Percentiles rank a stretch among this genome's conserved stretches.
Conservation (phyloP, 164 flowering plant species). For the Vitis riparia region DNA sequence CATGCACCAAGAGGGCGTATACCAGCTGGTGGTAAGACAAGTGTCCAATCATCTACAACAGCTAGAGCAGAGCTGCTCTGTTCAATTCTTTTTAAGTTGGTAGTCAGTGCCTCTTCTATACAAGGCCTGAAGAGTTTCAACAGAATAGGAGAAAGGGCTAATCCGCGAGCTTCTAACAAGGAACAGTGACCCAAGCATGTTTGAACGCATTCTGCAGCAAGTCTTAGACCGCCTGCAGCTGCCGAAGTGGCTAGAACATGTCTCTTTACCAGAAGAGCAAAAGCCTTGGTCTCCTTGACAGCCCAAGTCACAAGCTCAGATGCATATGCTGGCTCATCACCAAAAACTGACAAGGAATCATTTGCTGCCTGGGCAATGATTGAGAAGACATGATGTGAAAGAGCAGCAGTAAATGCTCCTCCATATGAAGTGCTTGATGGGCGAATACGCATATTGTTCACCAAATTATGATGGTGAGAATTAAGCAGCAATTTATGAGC, state of each 20-base stretch:
- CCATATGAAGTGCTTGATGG: conserved; percentile 69
- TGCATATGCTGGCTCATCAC: conserved; percentile 64
- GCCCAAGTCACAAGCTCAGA: conserved; percentile 96
- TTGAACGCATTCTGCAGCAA: conserved; percentile 85
- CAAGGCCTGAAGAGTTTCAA: conserved; percentile 71
- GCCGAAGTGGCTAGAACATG: conserved; percentile 74
- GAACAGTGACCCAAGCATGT: conserved; percentile 81
- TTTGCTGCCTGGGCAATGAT: conserved; percentile 85
- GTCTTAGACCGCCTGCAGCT: conserved; percentile 80
- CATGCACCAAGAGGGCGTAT: conserved; percentile 31
- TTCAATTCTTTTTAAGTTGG: conserved; percentile 76
- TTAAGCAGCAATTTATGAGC: conserved; percentile 77
- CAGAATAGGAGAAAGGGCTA: conserved; percentile 79
- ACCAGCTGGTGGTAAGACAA: conserved; percentile 54
- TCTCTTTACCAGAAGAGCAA: conserved; percentile 67
- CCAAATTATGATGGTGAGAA: conserved; percentile 69
- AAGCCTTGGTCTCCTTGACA: conserved; percentile 51
- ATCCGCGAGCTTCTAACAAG: conserved; percentile 79
- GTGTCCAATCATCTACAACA: conserved; percentile 91
- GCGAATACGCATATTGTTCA: conserved; percentile 54
- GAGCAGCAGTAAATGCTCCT: conserved; percentile 64
- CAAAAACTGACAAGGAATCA: conserved; percentile 77
- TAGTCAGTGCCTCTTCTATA: conserved; percentile 70
- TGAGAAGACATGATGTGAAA: conserved; percentile 82
- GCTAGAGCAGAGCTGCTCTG: conserved; percentile 83